These are phyloP conservation scores for Coniella vitis DNA, from an alignment of 2,329 filamentous ascomycete species.

Conservation along the genomic window DNA sequence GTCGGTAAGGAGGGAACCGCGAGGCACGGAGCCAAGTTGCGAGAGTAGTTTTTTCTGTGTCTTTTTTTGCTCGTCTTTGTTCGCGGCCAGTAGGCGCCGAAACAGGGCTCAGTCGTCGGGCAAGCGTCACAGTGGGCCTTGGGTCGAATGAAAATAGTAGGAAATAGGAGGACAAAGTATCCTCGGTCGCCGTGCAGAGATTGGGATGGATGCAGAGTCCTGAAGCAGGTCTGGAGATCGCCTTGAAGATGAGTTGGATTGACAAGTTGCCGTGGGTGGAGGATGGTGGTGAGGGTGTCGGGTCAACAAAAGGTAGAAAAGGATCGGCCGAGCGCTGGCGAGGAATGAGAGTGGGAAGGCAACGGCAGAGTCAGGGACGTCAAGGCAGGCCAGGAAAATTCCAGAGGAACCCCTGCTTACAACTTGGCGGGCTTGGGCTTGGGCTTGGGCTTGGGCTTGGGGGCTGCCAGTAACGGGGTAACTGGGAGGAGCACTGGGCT, in stretches of 20 bases:
- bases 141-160: neutral
- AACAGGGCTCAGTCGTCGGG: conserved; percentile 9
- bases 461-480: neutral
- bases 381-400: conserved; percentile 4
- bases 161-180: conserved; percentile 7
- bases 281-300: conserved; percentile 8
- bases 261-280: conserved; percentile 11
- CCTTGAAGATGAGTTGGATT: conserved; percentile 14
- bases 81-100: conserved; percentile 7
- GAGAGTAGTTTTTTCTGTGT: conserved; percentile 11
- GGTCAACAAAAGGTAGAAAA: conserved; percentile 12
- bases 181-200: conserved; percentile 6
- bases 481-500: neutral
- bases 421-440: neutral
- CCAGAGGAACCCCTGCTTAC: neutral
- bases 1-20: conserved; percentile 4
- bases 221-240: conserved; percentile 15
- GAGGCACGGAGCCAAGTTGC: conserved; percentile 8
- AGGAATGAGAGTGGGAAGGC: conserved; percentile 7
- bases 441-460: neutral
- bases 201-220: conserved; percentile 11
- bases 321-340: neutral
- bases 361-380: conserved; percentile 13
- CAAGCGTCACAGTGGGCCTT: conserved; percentile 11
- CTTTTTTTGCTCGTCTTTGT: conserved; percentile 10